These are phyloP conservation scores for Metschnikowia bowlesiae DNA, from an alignment of 805 yeast species.

Conservation along the genomic window DNA sequence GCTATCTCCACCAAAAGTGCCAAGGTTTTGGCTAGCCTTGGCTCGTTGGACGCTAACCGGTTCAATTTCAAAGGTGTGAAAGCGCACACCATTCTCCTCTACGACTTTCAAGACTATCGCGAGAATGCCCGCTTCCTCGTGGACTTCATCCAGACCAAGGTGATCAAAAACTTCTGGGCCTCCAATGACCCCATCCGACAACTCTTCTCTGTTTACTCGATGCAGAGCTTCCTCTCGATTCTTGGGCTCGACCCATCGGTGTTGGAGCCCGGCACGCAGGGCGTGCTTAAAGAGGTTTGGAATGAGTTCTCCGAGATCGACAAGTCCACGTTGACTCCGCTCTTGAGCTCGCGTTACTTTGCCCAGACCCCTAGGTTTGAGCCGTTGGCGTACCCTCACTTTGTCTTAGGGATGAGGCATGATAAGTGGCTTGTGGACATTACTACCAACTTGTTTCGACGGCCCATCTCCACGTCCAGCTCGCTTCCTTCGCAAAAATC, in stretches of 20 bases:
- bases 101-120: constrained; percentile 55
- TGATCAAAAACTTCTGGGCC: constrained; percentile 87
- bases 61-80: constrained; percentile 42
- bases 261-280: constrained; percentile 17
- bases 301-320: constrained; percentile 58
- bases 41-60: constrained; percentile 65
- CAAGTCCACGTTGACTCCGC: constrained; percentile 69
- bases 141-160: constrained; percentile 57
- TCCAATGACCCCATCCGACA: constrained; percentile 85
- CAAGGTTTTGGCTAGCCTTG: constrained; percentile 67
- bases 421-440: constrained; percentile 70
- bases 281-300: constrained; percentile 45
- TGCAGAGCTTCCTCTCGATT: constrained; percentile 77
- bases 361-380: constrained; percentile 50
- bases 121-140: constrained; percentile 67
- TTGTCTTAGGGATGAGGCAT: constrained; percentile 49
- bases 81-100: constrained; percentile 46
- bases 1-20: constrained; percentile 59
- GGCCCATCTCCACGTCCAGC: constrained; percentile 21
- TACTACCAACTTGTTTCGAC: constrained; percentile 59
- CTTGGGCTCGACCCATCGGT: constrained; percentile 43
- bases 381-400: constrained; percentile 60
- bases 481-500: constrained; percentile 9
- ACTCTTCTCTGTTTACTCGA: constrained; percentile 75
- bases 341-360: constrained; percentile 68